phyloP scores from a whole-genome alignment of 805 yeast genomes.

The Starmera dryadoides region DNA sequence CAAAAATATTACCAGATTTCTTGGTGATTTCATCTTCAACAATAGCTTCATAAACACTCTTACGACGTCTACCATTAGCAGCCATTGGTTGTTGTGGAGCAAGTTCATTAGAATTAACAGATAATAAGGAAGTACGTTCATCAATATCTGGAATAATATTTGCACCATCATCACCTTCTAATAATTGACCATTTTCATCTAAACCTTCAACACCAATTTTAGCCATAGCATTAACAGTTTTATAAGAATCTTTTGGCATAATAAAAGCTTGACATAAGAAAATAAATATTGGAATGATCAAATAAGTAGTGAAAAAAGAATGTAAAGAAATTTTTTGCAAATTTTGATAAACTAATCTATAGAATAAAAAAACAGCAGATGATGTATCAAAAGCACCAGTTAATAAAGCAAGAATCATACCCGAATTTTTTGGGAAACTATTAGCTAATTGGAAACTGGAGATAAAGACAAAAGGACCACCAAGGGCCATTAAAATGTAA shows the following conservation, averaged over 20 bases:
- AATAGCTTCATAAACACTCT: constrained; percentile 59
- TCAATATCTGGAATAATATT: constrained; percentile 40
- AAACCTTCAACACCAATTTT: constrained; percentile 67
- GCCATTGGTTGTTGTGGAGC: constrained; percentile 13
- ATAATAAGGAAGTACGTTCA: constrained; percentile 25
- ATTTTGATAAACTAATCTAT: constrained; percentile 56
- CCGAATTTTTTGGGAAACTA: constrained; percentile 76
- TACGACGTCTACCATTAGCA: constrained; percentile 25
- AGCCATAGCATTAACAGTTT: constrained; percentile 60
- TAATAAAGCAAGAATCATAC: constrained; percentile 69
- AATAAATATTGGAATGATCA: constrained; percentile 75
- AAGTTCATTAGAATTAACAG: constrained; percentile 7
- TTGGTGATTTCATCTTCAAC: constrained; percentile 49
- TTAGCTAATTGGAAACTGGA: constrained; percentile 88
- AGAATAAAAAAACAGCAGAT: constrained; percentile 76
- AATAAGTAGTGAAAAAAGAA: constrained; percentile 58
- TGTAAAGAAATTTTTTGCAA: constrained; percentile 31
- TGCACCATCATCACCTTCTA: constrained; percentile 28
- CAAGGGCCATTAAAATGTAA: constrained; percentile 70
- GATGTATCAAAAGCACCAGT: constrained; percentile 96
- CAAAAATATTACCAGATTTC: constrained; percentile 57
- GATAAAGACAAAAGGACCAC: constrained; percentile 92
- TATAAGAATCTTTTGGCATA: constrained; percentile 77
- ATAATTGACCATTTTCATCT: constrained; percentile 57
- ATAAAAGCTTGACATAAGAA: constrained; percentile 63